Conservation (phyloP, 2,329 filamentous ascomycete species). For the Amauroascus niger region DNA sequence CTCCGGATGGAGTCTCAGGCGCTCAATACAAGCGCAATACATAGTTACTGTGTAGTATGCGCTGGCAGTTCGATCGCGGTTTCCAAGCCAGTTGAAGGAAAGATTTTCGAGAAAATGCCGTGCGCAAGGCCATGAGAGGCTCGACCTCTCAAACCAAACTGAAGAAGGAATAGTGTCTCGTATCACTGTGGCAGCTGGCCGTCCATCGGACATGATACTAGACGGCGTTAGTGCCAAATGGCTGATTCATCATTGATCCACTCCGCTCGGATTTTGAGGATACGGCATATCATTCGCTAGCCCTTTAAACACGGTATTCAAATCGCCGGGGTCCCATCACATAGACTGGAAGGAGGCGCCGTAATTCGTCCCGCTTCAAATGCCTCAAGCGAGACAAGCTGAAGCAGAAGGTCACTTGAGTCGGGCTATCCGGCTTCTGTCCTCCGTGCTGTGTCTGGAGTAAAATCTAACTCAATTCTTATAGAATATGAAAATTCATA, state of each 20-base stretch:
- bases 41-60: neutral
- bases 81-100: neutral
- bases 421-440: neutral
- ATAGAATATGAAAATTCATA: too few species aligned
- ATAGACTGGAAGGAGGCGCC: neutral
- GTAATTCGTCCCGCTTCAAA: neutral
- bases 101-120: neutral
- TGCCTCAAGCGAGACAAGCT: neutral
- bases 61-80: neutral
- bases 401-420: neutral
- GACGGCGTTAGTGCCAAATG: neutral
- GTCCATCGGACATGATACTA: neutral
- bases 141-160: neutral
- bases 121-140: neutral
- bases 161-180: slow-evolving; percentile 7
- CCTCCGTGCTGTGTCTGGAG: too few species aligned
- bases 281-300: slow-evolving; percentile 3
- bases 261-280: neutral
- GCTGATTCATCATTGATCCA: neutral
- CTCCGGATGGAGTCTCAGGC: too few species aligned
- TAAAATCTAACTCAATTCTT: too few species aligned
- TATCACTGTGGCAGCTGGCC: slow-evolving; percentile 7
- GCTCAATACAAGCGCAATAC: neutral
- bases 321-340: slow-evolving; percentile 4
- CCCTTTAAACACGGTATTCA: neutral